These are phyloP conservation scores for Coffea canephora DNA, from an alignment of 257 asterid genomes.

Conservation along the genomic window DNA sequence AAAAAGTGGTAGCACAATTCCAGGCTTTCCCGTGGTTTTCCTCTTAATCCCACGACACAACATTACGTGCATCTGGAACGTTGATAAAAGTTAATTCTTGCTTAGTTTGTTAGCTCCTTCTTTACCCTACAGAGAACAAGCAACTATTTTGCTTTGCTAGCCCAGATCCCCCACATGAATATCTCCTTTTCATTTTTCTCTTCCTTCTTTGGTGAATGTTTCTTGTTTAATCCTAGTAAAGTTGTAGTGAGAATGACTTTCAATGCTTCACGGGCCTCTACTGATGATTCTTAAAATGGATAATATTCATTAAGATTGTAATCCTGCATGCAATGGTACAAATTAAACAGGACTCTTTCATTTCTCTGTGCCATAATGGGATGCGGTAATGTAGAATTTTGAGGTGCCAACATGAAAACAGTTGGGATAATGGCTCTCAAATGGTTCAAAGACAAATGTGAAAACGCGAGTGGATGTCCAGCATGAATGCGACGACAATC, in stretches of 20 bases:
- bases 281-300: no score
- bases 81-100: conserved; percentile 9
- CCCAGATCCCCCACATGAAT: conserved; percentile 2
- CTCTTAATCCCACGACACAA: neutral
- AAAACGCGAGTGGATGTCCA: neutral
- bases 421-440: neutral
- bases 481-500: conserved; percentile 7
- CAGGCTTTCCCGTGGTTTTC: conserved; percentile 11
- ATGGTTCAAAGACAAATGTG: neutral
- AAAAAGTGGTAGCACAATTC: conserved; percentile 2
- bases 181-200: neutral
- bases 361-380: neutral
- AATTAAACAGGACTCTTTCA: neutral
- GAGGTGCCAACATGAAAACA: neutral
- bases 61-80: neutral
- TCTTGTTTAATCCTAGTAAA: neutral
- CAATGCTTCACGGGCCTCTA: neutral
- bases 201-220: no score
- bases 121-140: conserved; percentile 20
- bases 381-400: neutral
- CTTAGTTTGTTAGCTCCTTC: conserved; percentile 14
- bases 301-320: no score
- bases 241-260: neutral
- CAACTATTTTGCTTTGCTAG: conserved; percentile 14
- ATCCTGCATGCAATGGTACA: neutral